Percentiles rank a stretch among this genome's conserved stretches.
Conservation (phyloP, 2,329 filamentous ascomycete genomes). For the Stachybotrys chlorohalonatus region DNA sequence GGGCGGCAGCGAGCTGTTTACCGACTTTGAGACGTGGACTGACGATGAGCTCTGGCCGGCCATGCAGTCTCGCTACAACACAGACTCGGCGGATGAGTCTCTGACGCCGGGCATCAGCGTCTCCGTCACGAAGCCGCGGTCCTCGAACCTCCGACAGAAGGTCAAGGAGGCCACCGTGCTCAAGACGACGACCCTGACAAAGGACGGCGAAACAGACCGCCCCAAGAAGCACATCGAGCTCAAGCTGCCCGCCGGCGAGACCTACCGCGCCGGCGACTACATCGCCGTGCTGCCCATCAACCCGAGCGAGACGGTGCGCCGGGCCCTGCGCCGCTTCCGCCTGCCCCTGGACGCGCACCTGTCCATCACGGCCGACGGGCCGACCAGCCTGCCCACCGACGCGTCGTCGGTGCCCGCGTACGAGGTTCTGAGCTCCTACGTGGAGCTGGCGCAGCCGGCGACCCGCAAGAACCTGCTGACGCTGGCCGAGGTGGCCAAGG, state of each 20-base stretch:
- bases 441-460: slow-evolving; percentile 64
- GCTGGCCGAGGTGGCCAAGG: slow-evolving; percentile 37
- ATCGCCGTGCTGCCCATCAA: slow-evolving; percentile 67
- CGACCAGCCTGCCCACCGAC: slow-evolving; percentile 44
- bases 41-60: slow-evolving; percentile 38
- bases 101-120: slow-evolving; percentile 32
- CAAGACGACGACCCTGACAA: slow-evolving; percentile 40
- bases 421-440: slow-evolving; percentile 59
- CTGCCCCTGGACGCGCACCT: slow-evolving; percentile 62
- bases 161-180: slow-evolving; percentile 52
- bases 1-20: slow-evolving; percentile 50
- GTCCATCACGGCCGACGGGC: slow-evolving; percentile 44
- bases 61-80: slow-evolving; percentile 18
- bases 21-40: slow-evolving; percentile 53
- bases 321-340: slow-evolving; percentile 56
- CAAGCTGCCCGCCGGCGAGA: slow-evolving; percentile 54
- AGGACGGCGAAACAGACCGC: slow-evolving; percentile 29
- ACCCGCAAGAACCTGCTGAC: slow-evolving; percentile 49
- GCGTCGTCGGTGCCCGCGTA: slow-evolving; percentile 49
- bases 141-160: slow-evolving; percentile 47
- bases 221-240: slow-evolving; percentile 60
- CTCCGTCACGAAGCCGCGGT: slow-evolving; percentile 33
- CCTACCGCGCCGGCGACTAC: slow-evolving; percentile 68
- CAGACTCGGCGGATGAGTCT: slow-evolving; percentile 27
- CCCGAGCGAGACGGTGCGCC: slow-evolving; percentile 48